Evolutionary conservation across 164 flowering plant species (phyloP).

Genomic region (Warburgia ugandensis): DNA sequence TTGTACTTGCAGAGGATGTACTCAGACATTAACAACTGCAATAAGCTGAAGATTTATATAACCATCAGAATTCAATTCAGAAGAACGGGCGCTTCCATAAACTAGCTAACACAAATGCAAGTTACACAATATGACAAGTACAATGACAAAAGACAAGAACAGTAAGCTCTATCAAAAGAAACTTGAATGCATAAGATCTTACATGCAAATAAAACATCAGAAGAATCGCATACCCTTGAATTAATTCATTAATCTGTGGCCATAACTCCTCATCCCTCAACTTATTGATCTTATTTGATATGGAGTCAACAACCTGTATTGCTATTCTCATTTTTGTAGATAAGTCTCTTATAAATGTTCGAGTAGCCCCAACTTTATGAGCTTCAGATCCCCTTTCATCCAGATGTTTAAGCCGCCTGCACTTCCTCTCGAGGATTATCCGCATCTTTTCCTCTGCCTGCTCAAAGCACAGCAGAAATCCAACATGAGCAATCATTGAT

Average conservation of each 20-base stretch:
- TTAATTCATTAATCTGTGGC: conserved; percentile 73
- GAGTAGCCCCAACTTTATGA: conserved; percentile 58
- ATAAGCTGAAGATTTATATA: no score
- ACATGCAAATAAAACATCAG: background rate
- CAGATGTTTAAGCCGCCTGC: conserved; percentile 49
- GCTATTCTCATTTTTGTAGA: conserved; percentile 83
- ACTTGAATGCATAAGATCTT: background rate
- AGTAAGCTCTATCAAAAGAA: no score
- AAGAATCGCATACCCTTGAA: conserved; percentile 62
- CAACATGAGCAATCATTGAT: background rate
- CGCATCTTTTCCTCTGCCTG: conserved; percentile 98
- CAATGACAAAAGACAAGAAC: no score
- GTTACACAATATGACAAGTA: no score
- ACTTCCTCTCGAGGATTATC: conserved; percentile 61
- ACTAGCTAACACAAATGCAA: no score
- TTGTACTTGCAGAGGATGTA: no score
- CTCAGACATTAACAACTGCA: no score
- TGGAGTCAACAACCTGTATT: conserved; percentile 86
- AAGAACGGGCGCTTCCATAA: no score
- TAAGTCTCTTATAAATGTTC: conserved; percentile 47
- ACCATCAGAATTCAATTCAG: no score
- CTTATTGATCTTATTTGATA: conserved; percentile 65
- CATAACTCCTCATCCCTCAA: conserved; percentile 95
- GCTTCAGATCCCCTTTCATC: conserved; percentile 84
- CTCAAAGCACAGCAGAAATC: background rate